Evolutionary conservation across 2,329 filamentous ascomycete species (phyloP), one percentile per base, ranked within the genome.

Genomic region (Diaporthe sp.): DNA sequence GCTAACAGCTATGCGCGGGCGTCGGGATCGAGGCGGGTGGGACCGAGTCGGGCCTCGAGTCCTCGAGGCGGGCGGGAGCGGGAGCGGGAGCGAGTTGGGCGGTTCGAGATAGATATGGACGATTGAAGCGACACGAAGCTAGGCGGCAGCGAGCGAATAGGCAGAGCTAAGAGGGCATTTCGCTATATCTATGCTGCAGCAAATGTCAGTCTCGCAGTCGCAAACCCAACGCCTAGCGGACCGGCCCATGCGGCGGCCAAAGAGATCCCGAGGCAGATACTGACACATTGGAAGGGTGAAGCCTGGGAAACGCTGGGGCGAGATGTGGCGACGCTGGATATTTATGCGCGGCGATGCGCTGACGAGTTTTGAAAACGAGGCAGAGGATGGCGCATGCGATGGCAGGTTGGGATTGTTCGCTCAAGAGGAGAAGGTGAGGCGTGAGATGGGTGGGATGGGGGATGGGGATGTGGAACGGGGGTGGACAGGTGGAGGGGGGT

Each of bases 151-250:
- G 79, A 79, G 76, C 77, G 76, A 77, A 44, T 22, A 61, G 3
- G 67, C 17, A 51, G 78, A 76, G 78, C 79, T 80, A 82, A 80
- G 83, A 83, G 65, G 31, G n/a, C 82, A 84, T 84, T 75, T 81
- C 81, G 82, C 72, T 57, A 55, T 58, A 22, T 70, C 75, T 73
- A 75, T 39, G 61, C 73, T 75, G 37, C 61, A 75, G 17, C 67
- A 53, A 37, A 44, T 67, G 75, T 78, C 75, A 77, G 75, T 77
- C 28, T 39, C 37, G 37, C 39, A 13, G 17, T 58, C 44, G 25
- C 39, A 53, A 63, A 63, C 6, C 61, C 65, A 51, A 51, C 6
- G 49, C 68, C 42, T 20, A 3, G 49, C 15, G 13, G 25, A n/a
- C 22, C 9, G 61, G n/a, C 25, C 65, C 65, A 25, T 53, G 53